Evolutionary conservation across 305 asterid genomes (phyloP), one percentile per base, ranked within the genome.

Genomic region (Fraxinus angustifolia): DNA sequence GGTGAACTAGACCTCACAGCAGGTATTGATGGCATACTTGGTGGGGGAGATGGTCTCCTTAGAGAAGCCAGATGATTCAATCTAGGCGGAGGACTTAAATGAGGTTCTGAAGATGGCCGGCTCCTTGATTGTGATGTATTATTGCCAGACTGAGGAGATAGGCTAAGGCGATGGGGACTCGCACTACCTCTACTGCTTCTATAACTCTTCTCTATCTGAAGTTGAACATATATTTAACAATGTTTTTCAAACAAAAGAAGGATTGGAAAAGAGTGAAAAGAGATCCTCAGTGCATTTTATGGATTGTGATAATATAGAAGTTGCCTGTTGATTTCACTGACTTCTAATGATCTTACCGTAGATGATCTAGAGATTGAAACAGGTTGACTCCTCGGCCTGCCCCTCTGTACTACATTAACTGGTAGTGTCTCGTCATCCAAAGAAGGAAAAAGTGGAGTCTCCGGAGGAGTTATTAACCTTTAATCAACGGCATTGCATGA

Each of bases 401-500:
- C 98, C 89, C 97, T 90, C 56, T 87, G 90, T 80, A 89, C 88
- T 79, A 83, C 88, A 84, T 85, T 88, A 85, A 79, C 77, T 67
- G 87, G 81, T 1, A 88, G 92, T 78, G 83, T 81, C 87, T 91
- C 97, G 68, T 94, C 98, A 83, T 96, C 98, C 92, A 96, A 84
- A 62, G 97, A 93, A 79, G 93, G 81, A 84, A 96, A 96, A 31
- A 96, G 97, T 80, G 99, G 99, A 78, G 98, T 96, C 72, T 94
- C 99, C 1, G 99, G 99, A 79, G 99, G 99, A 68, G 99, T 96
- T 85, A 94, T 87, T 87, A 96, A 89, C 99, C 99, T 96, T 81
- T 45, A 83, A 84, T 78, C 11, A 83, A 83, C 14, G 82, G 60
- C 17, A 74, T 31, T 83, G 82, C 81, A 72, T 80, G 82, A 87